These are phyloP conservation scores for Chlamydomonas sphaeroides DNA, from an alignment of 139 green algal genomes.

Conservation along the genomic window DNA sequence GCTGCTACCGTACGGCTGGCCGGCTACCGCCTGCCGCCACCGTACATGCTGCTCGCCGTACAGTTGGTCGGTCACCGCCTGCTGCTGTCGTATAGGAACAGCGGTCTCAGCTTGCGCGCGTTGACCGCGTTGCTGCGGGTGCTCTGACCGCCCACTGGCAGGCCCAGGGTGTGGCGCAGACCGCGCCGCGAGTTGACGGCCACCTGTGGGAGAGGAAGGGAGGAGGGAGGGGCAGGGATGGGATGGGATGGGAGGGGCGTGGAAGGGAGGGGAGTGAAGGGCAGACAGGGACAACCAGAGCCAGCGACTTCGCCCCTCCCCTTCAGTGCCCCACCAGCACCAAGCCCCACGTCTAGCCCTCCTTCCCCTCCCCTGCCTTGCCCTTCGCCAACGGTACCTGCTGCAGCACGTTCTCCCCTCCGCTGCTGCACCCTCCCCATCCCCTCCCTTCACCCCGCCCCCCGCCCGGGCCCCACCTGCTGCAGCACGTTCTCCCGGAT, in stretches of 20 bases:
- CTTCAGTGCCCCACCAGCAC: too few relatives aligned
- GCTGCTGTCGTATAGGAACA: slow-evolving; percentile 48
- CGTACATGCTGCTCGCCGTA: too few relatives aligned
- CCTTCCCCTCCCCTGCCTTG: neutral
- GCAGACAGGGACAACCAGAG: neutral
- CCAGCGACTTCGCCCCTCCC: too few relatives aligned
- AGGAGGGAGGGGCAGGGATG: neutral
- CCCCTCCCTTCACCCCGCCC: neutral
- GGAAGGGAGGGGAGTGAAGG: neutral
- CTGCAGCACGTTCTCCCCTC: neutral
- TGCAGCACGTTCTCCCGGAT: slow-evolving; percentile 45
- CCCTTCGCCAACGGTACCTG: neutral
- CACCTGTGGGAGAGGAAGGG: neutral
- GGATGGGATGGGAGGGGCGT: neutral
- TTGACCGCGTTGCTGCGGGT: slow-evolving; percentile 41
- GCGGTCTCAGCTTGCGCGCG: slow-evolving; percentile 40
- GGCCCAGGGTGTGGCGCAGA: slow-evolving; percentile 28
- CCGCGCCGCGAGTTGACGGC: slow-evolving; percentile 19
- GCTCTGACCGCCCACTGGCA: slow-evolving; percentile 8
- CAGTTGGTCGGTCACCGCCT: too few relatives aligned
- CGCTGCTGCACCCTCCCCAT: neutral
- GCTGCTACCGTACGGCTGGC: too few relatives aligned
- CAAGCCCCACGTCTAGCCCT: too few relatives aligned
- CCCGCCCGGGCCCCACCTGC: slow-evolving; percentile 14
- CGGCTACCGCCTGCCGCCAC: too few relatives aligned